These are phyloP conservation scores for Penicillium glabrum DNA, from an alignment of 2,329 filamentous ascomycete species.

Conservation along the genomic window DNA sequence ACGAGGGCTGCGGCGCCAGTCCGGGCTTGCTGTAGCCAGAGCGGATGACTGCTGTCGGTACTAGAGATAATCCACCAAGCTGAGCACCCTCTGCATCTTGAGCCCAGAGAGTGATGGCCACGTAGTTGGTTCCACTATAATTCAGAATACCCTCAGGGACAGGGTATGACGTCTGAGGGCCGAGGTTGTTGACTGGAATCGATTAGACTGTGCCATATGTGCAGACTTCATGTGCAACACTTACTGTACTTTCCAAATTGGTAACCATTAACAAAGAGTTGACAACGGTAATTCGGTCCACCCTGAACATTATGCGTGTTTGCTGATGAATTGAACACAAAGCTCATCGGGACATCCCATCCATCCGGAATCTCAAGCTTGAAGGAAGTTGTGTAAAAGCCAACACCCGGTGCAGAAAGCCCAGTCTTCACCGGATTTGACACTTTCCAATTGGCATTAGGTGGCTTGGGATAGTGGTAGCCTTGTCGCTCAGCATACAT, in stretches of 20 bases:
- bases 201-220: neutral
- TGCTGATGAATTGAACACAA: constrained; percentile 41
- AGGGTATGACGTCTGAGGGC: constrained; percentile 51
- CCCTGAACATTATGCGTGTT: neutral
- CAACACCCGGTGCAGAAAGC: constrained; percentile 45
- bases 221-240: neutral
- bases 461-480: constrained; percentile 50
- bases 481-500: constrained; percentile 55
- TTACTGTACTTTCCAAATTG: constrained; percentile 53
- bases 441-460: constrained; percentile 26
- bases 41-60: constrained; percentile 1
- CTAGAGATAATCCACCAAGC: constrained; percentile 25
- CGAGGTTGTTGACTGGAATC: constrained; percentile 47
- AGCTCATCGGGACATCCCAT: constrained; percentile 54
- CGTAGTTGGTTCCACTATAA: constrained; percentile 49
- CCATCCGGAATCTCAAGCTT: constrained; percentile 48
- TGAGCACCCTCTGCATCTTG: constrained; percentile 43
- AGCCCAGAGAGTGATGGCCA: constrained; percentile 50
- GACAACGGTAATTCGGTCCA: constrained; percentile 37
- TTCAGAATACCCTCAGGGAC: constrained; percentile 55
- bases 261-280: constrained; percentile 54
- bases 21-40: constrained; percentile 11
- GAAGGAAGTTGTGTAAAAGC: constrained; percentile 51
- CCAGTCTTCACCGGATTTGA: constrained; percentile 30
- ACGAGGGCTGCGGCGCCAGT: constrained; percentile 6